Percentiles rank a stretch among this genome's conserved stretches.
phyloP scores from a whole-genome alignment of 331 rosid species.

The Pyracantha coccinea region DNA sequence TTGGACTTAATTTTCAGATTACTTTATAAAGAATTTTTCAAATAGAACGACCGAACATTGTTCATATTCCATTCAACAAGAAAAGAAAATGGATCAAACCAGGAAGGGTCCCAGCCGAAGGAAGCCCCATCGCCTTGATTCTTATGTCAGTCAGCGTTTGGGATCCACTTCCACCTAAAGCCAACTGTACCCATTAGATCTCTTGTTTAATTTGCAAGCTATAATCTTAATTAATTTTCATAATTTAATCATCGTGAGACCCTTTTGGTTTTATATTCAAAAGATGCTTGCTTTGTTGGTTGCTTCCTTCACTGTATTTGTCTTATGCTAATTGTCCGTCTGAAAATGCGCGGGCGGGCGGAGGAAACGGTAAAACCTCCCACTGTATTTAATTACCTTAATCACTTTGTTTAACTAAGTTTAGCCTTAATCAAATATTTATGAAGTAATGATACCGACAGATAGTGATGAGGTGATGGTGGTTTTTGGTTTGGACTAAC shows the following conservation, averaged over 20 bases:
- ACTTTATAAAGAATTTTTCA: no score
- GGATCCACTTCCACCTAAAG: background rate
- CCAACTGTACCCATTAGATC: slow-evolving; percentile 2
- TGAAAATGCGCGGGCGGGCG: background rate
- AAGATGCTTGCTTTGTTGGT: background rate
- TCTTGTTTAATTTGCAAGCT: background rate
- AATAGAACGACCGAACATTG: no score
- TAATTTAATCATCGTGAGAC: no score
- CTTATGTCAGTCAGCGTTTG: background rate
- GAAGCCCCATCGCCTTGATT: background rate
- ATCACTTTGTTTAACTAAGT: no score
- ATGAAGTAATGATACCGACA: no score
- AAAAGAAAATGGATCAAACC: no score
- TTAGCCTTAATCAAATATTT: no score
- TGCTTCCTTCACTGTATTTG: background rate
- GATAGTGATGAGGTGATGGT: background rate
- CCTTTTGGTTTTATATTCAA: background rate
- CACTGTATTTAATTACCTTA: no score
- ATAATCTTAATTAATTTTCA: background rate
- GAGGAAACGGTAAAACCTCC: slow-evolving; percentile 7
- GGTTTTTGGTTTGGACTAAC: background rate
- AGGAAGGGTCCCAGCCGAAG: background rate
- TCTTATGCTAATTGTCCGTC: background rate
- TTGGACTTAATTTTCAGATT: no score
- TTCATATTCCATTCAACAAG: no score